Conservation (phyloP, 164 flowering plant genomes). For the Houttuynia cordata region DNA sequence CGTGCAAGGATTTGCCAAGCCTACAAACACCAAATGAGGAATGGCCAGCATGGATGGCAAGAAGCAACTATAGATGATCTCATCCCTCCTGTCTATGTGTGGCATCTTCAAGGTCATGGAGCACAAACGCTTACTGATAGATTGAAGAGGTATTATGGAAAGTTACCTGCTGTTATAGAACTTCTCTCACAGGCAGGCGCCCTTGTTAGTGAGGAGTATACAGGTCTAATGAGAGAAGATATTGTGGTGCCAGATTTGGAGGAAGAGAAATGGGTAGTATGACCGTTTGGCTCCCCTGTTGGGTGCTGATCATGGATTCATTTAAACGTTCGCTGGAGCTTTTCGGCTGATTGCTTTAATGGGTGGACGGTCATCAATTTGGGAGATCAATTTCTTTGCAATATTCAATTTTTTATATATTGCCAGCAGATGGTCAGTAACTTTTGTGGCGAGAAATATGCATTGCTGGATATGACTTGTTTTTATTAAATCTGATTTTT, state of each 20-base stretch:
- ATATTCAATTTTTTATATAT: too few species aligned
- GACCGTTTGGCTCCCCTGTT: neutral
- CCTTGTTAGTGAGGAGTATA: slow-evolving; percentile 21
- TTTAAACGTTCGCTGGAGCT: too few species aligned
- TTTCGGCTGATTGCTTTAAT: too few species aligned
- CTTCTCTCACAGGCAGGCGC: slow-evolving; percentile 49
- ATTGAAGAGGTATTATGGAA: slow-evolving; percentile 45
- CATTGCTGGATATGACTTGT: too few species aligned
- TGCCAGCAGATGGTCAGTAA: too few species aligned
- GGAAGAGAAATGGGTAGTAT: slow-evolving; percentile 34
- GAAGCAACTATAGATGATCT: slow-evolving; percentile 41
- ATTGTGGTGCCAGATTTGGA: slow-evolving; percentile 30
- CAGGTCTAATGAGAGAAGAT: slow-evolving; percentile 32
- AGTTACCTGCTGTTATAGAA: slow-evolving; percentile 47
- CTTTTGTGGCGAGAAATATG: too few species aligned
- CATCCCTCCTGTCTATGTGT: slow-evolving; percentile 47
- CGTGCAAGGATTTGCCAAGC: slow-evolving; percentile 39
- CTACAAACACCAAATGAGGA: slow-evolving; percentile 49
- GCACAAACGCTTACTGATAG: slow-evolving; percentile 16
- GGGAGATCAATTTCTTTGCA: too few species aligned
- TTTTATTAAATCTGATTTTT: too few species aligned
- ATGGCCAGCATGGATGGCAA: slow-evolving; percentile 61
- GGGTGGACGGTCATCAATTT: too few species aligned
- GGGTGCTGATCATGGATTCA: too few species aligned
- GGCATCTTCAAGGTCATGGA: slow-evolving; percentile 28